Evolutionary conservation across 345 rosid genomes (phyloP), one percentile per base, ranked within the genome.

Genomic region (Gossypium thurberi): DNA sequence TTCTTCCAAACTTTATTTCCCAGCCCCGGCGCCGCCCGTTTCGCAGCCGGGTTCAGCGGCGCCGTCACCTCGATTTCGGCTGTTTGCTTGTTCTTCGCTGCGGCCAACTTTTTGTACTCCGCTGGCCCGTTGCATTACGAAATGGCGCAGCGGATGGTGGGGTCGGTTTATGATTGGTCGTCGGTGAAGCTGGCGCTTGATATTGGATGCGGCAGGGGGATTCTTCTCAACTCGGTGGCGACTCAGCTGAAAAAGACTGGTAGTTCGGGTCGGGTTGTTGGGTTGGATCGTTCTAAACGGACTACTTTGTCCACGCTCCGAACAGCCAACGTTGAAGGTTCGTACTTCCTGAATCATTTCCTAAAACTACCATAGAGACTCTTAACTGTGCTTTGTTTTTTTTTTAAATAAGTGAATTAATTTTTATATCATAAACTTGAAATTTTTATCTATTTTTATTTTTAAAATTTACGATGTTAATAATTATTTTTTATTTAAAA

Each of bases 101-200:
- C 98, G 7, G 97, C 82, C 5, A 94, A 90, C 81, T 87, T 91
- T 71, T 79, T 91, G 73, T 88, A 94, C 89, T 92, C 98, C n/a
- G 89, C 92, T 9, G 87, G 90, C 33, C 88, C 89, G 67, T 77
- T 94, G 15, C 82, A 84, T 78, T 86, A 89, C 70, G 93, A 90
- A 71, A 92, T 94, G 98, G 98, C 98, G 62, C 92, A 88, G 84
- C 83, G 94, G 68, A 94, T 94, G 84, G 97, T 94, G 50, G 86
- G 89, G 66, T 84, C 87, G 43, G 92, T 94, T 43, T 75, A 48
- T 20, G 98, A 94, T 74, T 94, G 98, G 98, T 92, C 98, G 26
- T 80, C 83, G 11, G 98, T 94, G 70, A 92, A 83, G 86, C 79
- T 84, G 50, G 98, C 97, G 23, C 94, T 94, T 15, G 98, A 94